These are phyloP conservation scores for Calamus simplicifolius DNA, from an alignment of 176 grass and related monocot species.

Conservation along the genomic window DNA sequence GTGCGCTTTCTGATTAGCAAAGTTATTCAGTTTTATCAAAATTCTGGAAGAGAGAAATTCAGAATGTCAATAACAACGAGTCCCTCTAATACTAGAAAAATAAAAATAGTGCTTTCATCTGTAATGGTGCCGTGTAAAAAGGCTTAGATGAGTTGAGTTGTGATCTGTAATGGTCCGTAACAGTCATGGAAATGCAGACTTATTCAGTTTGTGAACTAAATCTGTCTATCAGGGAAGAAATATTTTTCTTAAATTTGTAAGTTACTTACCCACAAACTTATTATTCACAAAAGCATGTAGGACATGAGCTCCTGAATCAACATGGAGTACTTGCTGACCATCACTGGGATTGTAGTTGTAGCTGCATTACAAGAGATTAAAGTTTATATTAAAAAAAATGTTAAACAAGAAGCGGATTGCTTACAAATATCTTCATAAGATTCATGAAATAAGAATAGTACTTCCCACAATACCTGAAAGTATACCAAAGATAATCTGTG, in stretches of 20 bases:
- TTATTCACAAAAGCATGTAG: conserved; percentile 82
- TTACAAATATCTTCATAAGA: not conserved
- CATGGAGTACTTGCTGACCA: conserved; percentile 31
- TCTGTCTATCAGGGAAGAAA: not conserved
- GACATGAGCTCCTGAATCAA: conserved; percentile 63
- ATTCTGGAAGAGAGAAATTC: conserved; percentile 10
- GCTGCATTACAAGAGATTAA: conserved; percentile 43
- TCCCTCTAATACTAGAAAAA: no score
- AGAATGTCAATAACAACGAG: not conserved
- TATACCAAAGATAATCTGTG: conserved; percentile 98
- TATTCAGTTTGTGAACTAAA: no score
- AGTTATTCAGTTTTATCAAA: not conserved
- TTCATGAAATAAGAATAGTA: not conserved
- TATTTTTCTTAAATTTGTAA: not conserved
- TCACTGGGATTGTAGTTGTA: conserved; percentile 35
- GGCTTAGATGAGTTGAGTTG: no score
- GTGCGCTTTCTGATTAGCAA: conserved; percentile 36
- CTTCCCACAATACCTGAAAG: conserved; percentile 32
- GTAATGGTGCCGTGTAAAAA: no score
- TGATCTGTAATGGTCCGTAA: no score
- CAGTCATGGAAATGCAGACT: no score
- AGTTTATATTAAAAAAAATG: no score
- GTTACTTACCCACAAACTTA: conserved; percentile 45
- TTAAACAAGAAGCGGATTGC: no score
- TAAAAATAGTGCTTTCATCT: no score